Conservation (phyloP, 352 stramenopile species). For the Lagenidium sp. region DNA sequence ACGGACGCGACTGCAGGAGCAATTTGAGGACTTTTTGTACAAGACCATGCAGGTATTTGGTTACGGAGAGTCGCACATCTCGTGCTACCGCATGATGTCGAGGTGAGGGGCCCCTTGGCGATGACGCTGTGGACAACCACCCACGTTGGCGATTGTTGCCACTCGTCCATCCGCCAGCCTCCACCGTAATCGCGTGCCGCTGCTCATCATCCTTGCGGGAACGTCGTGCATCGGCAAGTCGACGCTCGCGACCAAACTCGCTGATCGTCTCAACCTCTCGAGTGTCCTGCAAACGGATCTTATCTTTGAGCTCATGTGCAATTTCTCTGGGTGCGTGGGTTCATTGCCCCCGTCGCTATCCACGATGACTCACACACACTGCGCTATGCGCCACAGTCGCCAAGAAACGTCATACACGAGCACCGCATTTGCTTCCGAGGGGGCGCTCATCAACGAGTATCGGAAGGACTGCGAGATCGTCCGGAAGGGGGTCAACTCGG, state of each 20-base stretch:
- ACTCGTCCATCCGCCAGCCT: conserved; percentile 31
- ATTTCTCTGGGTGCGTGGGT: conserved; percentile 68
- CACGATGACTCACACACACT: neutral
- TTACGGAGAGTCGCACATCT: conserved; percentile 80
- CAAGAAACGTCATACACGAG: conserved; percentile 64
- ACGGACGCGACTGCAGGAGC: conserved; percentile 27
- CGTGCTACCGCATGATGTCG: conserved; percentile 84
- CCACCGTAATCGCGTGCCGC: conserved; percentile 71
- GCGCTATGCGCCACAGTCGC: conserved; percentile 16
- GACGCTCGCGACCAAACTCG: conserved; percentile 83
- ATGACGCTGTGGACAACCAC: no score
- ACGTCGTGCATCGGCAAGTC: conserved; percentile 83
- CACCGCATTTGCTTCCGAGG: conserved; percentile 44
- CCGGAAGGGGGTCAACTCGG: conserved; percentile 68
- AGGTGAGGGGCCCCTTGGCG: conserved; percentile 23
- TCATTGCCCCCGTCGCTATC: no score
- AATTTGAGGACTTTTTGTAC: conserved; percentile 88
- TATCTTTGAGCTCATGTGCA: conserved; percentile 88
- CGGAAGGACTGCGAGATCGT: conserved; percentile 73
- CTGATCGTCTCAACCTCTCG: conserved; percentile 79
- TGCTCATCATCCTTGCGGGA: conserved; percentile 79
- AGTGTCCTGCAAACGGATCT: conserved; percentile 83
- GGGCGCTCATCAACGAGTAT: conserved; percentile 60
- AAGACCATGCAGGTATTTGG: conserved; percentile 87
- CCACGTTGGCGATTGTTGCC: no score